Conservation (phyloP, 495 filamentous ascomycete species). For the Acidiella bohemica region DNA sequence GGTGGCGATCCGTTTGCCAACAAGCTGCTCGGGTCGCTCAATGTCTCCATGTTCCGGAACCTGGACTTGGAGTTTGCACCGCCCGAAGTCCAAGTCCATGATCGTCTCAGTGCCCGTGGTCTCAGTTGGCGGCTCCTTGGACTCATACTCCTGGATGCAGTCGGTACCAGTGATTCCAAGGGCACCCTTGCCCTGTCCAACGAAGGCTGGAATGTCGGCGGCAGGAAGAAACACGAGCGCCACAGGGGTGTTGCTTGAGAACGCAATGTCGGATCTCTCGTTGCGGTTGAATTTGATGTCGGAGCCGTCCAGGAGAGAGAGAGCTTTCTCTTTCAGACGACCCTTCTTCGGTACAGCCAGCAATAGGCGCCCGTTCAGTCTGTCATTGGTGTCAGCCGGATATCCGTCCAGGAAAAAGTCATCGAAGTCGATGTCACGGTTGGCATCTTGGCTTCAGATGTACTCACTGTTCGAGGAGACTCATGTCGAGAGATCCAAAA, state of each 20-base stretch:
- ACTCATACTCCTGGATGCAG: slow-evolving; percentile 84
- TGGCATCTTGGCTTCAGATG: slow-evolving; percentile 1
- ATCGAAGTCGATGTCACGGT: too few species aligned
- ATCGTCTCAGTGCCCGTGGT: slow-evolving; percentile 65
- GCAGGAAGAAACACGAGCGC: slow-evolving; percentile 95
- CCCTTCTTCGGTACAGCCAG: slow-evolving; percentile 99
- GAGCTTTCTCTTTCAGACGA: slow-evolving; percentile 66
- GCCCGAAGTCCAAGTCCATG: slow-evolving; percentile 79
- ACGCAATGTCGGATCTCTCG: slow-evolving; percentile 85
- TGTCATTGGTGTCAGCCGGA: slow-evolving; percentile 29
- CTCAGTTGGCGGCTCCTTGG: slow-evolving; percentile 45
- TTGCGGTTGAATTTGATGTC: slow-evolving; percentile 94
- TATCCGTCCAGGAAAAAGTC: too few species aligned
- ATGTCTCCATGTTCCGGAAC: slow-evolving; percentile 75
- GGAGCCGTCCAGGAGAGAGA: slow-evolving; percentile 80
- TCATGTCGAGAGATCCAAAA: background rate
- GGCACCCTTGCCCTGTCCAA: slow-evolving; percentile 86
- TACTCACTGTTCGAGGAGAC: slow-evolving; percentile 3
- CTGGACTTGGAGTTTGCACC: slow-evolving; percentile 88
- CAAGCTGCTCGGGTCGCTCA: slow-evolving; percentile 53
- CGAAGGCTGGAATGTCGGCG: slow-evolving; percentile 91
- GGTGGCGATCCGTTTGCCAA: slow-evolving; percentile 90
- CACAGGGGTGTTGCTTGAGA: slow-evolving; percentile 88
- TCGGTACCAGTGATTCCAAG: slow-evolving; percentile 89
- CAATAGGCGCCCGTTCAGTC: slow-evolving; percentile 81